Base-by-base conservation (phyloP, 768 basidiomycete species). In the Heimioporus sp. region DNA sequence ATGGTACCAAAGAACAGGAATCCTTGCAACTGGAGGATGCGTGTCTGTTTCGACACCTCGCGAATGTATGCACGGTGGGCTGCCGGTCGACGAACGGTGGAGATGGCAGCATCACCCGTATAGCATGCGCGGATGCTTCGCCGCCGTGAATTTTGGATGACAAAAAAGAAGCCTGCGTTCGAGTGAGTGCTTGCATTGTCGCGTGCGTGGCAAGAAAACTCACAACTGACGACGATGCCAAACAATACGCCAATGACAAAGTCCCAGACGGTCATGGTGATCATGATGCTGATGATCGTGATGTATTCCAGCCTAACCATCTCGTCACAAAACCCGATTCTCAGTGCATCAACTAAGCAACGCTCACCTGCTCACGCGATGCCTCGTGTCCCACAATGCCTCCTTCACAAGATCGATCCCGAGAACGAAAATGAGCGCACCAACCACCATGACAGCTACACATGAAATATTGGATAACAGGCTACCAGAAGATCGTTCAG, bases 1-100 rank as follows among this genome's bases (percentile, higher is more conserved):
- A 98, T 97, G 0, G 97, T 99, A 4, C 96, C 92, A 65, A 94
- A 93, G 76, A 94, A 95, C 30, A 94, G 75, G 73, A 91, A 93
- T 76, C 91, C 92, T 76, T 98, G 97, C 1, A 98, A 72, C 49
- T 87, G 84, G 60, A 98, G 75, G 39, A 98, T 83, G 5, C 86
- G 85, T 0, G 94, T 97, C 70, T 97, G 94, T 56, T 85, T 87
- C 5, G 96, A 90, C 20, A 95, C 91, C 54, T 93, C 87, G n/a
- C 86, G 86, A 24, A 99, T 83, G 68, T 96, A 98, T 4, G 83
- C 86, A 13, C 92, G 79, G 65, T 98, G 96, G 5, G 86, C 78
- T 50, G 85, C 85, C 0, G 95, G 96, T 19, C 96, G 76, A 10
- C 96, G 84, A 4, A 98, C 96, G 1, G 94, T 92, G 2, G 94